Evolutionary conservation across 495 filamentous ascomycete species (phyloP), one percentile per base, ranked within the genome.

Genomic region (Staphylotrichum longicolle): DNA sequence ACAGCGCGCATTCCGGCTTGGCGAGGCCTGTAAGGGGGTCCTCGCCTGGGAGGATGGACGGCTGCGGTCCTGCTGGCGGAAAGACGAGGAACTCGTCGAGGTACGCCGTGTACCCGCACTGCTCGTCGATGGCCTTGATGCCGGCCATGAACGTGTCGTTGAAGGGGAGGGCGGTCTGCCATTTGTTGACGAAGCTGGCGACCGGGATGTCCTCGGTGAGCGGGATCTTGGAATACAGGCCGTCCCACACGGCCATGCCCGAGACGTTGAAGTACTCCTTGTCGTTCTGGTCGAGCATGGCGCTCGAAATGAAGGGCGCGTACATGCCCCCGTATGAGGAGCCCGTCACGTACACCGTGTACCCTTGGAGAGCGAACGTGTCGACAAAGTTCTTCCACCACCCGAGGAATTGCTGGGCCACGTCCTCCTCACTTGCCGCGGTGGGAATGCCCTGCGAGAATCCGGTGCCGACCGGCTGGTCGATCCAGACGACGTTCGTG

Each of bases 381-480:
- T 89, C 74, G 45, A 90, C 78, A 62, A 91, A 91, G 57, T 85
- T 81, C 73, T 82, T 82, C 78, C 83, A 89, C 72, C 89, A 91
- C 27, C 85, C 85, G 39, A 87, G 76, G 72, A 94, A 90, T 58
- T 93, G 82, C 11, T 74, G 71, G 0, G 87, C 86, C 4, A 90
- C 83, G 60, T 90, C 88, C 3, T 78, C 74, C 63, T 91, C 87
- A 63, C 83, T 77, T 5, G 76, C 82, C 9, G 87, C 87, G 4
- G 80, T 87, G 1, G 86, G 79, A 3, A 74, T 78, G 0, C 89
- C 88, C 35, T 85, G 85, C 5, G 83, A 83, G 65, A 90, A 90
- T 4, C 90, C 90, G 12, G 89, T 88, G 4, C 90, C 88, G 15
- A 91, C 83, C 0, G 90, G 90, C 67, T 92, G 89, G 57, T 91